Evolutionary conservation across 192 early-diverging fungal species (phyloP).

Genomic region (Kappamyces sp.): DNA sequence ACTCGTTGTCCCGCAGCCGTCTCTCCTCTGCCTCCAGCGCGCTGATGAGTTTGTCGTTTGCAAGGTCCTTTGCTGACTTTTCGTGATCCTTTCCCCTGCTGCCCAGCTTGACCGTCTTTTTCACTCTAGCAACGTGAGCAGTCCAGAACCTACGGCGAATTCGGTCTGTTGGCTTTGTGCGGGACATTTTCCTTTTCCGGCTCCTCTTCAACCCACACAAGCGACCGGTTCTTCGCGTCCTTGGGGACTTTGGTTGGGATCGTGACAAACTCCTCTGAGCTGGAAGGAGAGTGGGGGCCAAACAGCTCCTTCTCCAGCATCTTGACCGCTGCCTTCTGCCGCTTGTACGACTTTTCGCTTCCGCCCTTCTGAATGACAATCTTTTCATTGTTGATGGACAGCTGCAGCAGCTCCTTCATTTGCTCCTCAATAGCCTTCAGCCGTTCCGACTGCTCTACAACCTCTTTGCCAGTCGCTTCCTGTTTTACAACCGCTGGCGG

Average conservation of each 20-base stretch:
- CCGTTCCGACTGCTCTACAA: not conserved
- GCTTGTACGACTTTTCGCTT: not conserved
- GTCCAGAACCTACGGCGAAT: no score
- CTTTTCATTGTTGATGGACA: not conserved
- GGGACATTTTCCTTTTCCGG: not conserved
- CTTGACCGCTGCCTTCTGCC: not conserved
- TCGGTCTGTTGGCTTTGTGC: no score
- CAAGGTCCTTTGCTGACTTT: not conserved
- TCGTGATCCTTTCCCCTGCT: not conserved
- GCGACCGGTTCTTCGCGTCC: constrained; percentile 3
- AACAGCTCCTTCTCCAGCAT: not conserved
- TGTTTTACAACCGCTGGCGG: not conserved
- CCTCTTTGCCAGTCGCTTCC: not conserved
- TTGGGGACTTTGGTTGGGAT: constrained; percentile 7
- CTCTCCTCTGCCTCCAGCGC: constrained; percentile 35
- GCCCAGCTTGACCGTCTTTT: not conserved
- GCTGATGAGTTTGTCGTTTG: constrained; percentile 25
- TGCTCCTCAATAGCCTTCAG: not conserved
- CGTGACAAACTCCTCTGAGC: constrained; percentile 2
- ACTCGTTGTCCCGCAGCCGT: constrained; percentile 22
- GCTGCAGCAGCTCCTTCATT: not conserved
- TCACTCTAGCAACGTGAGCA: not conserved
- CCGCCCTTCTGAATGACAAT: not conserved
- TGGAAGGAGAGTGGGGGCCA: constrained; percentile 6
- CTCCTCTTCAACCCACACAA: constrained; percentile 8